These are phyloP conservation scores for Cystobasidium ongulense DNA, from an alignment of 768 basidiomycete species.

Conservation along the genomic window DNA sequence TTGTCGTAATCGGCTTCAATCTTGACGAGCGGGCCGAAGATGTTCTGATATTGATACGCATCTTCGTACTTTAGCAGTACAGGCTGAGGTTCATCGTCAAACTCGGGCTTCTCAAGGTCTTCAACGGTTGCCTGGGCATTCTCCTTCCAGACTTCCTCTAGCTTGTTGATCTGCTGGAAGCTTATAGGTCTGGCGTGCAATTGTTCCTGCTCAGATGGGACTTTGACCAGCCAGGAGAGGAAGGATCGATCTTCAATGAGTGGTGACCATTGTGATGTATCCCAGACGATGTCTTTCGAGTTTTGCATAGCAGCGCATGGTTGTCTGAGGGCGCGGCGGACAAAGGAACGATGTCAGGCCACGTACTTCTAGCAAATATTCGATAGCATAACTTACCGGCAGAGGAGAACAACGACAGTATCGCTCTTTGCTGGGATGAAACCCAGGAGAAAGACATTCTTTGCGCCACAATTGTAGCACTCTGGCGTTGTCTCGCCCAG, in stretches of 20 bases:
- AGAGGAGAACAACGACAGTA: conserved; percentile 93
- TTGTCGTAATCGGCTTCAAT: conserved; percentile 99
- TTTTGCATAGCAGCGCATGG: conserved; percentile 83
- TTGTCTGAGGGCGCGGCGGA: conserved; percentile 55
- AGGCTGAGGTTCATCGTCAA: conserved; percentile 94
- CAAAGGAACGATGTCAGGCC: too few relatives aligned
- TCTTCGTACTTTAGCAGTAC: conserved; percentile 89
- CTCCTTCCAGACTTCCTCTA: conserved; percentile 98
- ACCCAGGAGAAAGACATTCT: conserved; percentile 98
- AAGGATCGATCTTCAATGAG: conserved; percentile 97
- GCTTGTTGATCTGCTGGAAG: conserved; percentile 89
- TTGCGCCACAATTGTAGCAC: conserved; percentile 98
- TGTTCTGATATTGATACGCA: conserved; percentile 99
- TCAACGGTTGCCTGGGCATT: conserved; percentile 84
- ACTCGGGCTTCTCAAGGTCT: conserved; percentile 92
- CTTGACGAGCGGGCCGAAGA: conserved; percentile 97
- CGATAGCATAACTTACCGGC: conserved; percentile 58
- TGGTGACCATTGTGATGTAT: conserved; percentile 92
- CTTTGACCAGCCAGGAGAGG: conserved; percentile 97
- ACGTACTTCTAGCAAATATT: conserved; percentile 10
- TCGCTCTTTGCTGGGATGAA: conserved; percentile 99
- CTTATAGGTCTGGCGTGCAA: conserved; percentile 93
- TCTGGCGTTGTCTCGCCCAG: conserved; percentile 96
- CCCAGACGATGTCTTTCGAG: conserved; percentile 98
- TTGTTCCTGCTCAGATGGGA: conserved; percentile 91